Conservation (phyloP, 179 eudicot genomes). For the Amaranthus tricolor region DNA sequence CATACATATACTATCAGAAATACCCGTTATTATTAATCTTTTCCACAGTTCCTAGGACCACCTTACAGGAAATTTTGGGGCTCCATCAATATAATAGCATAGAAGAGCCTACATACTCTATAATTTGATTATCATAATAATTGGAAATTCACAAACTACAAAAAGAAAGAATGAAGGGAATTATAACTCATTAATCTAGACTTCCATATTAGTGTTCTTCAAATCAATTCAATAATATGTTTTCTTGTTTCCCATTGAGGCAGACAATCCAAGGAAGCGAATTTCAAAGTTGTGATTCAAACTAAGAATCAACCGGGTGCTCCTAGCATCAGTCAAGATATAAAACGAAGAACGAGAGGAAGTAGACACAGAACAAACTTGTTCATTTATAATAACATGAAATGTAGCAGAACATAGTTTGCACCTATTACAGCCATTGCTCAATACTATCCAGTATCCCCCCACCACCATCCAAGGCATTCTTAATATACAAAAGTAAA, state of each 20-base stretch:
- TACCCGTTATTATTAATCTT: neutral
- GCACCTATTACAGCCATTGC: conserved; percentile 32
- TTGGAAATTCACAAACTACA: neutral
- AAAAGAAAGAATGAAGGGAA: neutral
- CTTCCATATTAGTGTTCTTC: too few species aligned
- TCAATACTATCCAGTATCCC: conserved; percentile 3
- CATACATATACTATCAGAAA: neutral
- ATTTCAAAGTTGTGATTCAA: too few species aligned
- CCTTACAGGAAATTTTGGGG: conserved; percentile 14
- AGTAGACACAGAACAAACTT: conserved; percentile 20
- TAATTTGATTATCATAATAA: conserved; percentile 16
- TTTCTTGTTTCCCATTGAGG: neutral
- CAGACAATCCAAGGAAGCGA: too few species aligned
- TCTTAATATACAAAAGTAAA: conserved; percentile 28
- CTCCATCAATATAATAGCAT: conserved; percentile 15
- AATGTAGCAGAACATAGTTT: conserved; percentile 29
- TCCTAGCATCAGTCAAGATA: too few species aligned
- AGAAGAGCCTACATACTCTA: conserved; percentile 4
- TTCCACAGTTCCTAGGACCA: conserved; percentile 10
- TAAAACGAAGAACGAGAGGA: neutral
- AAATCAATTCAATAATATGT: neutral
- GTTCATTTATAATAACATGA: conserved; percentile 30
- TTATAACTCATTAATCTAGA: neutral
- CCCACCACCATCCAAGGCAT: conserved; percentile 23
- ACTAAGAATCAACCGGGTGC: too few species aligned